These are phyloP conservation scores for Claviceps humidiphila DNA, from an alignment of 2,329 filamentous ascomycete genomes.

Conservation along the genomic window DNA sequence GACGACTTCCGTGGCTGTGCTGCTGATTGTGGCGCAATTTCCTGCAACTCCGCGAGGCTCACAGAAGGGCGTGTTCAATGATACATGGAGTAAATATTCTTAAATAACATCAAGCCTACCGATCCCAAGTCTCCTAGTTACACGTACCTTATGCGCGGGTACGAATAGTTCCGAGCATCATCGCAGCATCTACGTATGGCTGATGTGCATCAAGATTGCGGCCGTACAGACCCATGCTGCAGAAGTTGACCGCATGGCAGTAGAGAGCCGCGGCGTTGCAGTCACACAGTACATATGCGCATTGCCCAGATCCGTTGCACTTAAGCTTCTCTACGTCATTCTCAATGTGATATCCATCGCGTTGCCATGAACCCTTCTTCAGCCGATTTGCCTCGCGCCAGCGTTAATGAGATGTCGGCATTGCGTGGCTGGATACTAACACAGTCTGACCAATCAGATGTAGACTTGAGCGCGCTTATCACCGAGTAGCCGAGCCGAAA, in stretches of 20 bases:
- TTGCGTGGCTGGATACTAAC: neutral
- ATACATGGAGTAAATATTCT: no score
- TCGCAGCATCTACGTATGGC: no score
- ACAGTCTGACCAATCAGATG: conserved; percentile 18
- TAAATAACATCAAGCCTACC: no score
- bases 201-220: no score
- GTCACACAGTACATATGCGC: neutral
- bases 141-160: no score
- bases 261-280: neutral
- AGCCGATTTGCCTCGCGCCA: neutral
- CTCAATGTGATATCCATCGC: neutral
- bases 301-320: neutral
- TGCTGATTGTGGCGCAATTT: conserved; percentile 5
- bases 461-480: conserved; percentile 16
- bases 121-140: no score
- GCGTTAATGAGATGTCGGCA: neutral
- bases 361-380: neutral
- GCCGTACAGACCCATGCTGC: no score
- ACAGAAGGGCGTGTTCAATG: no score
- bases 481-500: conserved; percentile 23
- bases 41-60: neutral
- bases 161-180: no score
- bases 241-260: no score
- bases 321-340: neutral
- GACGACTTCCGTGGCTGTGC: conserved; percentile 9